Base-by-base conservation (phyloP, 768 basidiomycete species). In the Pulveroboletus sp. region DNA sequence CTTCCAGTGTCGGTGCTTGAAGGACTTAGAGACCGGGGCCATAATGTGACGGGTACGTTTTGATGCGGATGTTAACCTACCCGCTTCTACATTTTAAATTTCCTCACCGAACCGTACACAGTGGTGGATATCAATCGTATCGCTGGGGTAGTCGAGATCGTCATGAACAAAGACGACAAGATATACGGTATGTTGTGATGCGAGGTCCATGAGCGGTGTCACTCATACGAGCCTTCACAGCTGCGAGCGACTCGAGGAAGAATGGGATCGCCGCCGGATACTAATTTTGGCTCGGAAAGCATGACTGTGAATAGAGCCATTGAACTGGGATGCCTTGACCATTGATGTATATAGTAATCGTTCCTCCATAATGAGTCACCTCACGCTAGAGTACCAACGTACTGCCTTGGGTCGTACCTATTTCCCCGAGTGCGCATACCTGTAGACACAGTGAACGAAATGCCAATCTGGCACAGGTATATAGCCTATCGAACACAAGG, bases 201-300 rank as follows among this genome's bases (percentile, higher is more conserved):
- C 0, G 17, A 4, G 6, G 13, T 11, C 2, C 13, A 42, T 32
- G 52, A 44, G 29, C 20, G 17, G 16, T 12, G 11, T 34, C 26
- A 3, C 39, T 57, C 26, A 56, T 40, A 2, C 29, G 34, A 29
- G 16, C 31, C n/a, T 22, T 22, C 22, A 37, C 57, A 88, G 93
- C 90, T 53, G 86, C 89, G 9, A 91, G 89, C 63, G 93, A 96
- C 68, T 91, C 89, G 17, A 79, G 93, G 63, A 95, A 94, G 74
- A 88, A 92, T 55, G 93, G 93, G n/a, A 78, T 93, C 35, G 89
- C 93, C 5, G 83, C 88, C 40, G 93, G 88, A 4, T 94, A 93
- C 69, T 91, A 61, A 68, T 34, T 9, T 9, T 40, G 20, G 16
- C 13, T 14, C 22, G n/a, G n/a, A n/a, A n/a, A 27, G 13, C 22